Conservation (phyloP, 176 grass and related monocot species). For the Carex parvula region DNA sequence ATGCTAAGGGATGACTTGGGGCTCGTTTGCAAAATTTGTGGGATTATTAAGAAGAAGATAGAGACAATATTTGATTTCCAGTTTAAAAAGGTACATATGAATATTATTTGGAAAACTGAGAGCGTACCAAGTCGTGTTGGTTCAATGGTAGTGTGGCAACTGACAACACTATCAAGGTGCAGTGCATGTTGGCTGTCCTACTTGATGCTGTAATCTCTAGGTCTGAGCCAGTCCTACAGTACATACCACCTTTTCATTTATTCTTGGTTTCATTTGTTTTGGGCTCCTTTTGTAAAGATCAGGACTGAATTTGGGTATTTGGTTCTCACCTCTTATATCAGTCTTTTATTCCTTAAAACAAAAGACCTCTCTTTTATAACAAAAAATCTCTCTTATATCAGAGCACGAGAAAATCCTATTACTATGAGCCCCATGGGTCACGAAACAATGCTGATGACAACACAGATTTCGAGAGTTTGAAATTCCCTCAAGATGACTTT, state of each 20-base stretch:
- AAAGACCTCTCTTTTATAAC: slow-evolving; percentile 25
- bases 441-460: slow-evolving; percentile 49
- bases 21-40: slow-evolving; percentile 85
- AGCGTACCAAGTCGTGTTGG: not conserved
- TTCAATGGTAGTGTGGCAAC: not conserved
- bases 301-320: not conserved
- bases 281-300: not conserved
- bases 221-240: not conserved
- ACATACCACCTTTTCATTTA: not conserved
- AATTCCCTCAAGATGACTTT: slow-evolving; percentile 61
- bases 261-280: not conserved
- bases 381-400: slow-evolving; percentile 35
- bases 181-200: slow-evolving; percentile 9
- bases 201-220: not conserved
- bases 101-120: not conserved
- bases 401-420: slow-evolving; percentile 51
- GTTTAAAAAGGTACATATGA: slow-evolving; percentile 73
- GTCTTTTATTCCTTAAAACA: not conserved
- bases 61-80: slow-evolving; percentile 92
- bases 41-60: slow-evolving; percentile 88
- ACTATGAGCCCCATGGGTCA: slow-evolving; percentile 32
- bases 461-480: slow-evolving; percentile 38
- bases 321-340: not conserved
- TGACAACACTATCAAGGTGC: not conserved
- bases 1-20: slow-evolving; percentile 82